phyloP scores from a whole-genome alignment of 768 basidiomycete genomes.

The Auriscalpium microsporum region DNA sequence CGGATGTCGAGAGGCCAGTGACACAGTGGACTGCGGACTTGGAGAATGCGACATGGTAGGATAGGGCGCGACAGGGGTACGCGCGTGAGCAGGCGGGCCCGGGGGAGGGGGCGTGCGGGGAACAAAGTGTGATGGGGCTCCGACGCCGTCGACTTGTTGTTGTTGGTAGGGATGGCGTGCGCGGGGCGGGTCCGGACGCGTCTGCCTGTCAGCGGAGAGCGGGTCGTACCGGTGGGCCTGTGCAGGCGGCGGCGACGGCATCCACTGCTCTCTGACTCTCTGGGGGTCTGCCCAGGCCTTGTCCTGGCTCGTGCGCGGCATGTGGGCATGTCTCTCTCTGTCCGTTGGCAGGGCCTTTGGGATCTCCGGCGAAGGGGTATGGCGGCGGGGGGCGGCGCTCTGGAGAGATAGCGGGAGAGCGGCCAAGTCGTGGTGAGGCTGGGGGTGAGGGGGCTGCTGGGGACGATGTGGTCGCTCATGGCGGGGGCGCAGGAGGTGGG shows the following conservation, averaged over 20 bases:
- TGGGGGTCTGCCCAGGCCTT: too few species aligned
- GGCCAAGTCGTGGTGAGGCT: constrained; percentile 9
- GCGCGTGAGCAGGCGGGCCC: constrained; percentile 4
- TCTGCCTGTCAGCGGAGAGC: not conserved
- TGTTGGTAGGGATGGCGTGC: not conserved
- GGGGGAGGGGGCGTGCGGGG: constrained; percentile 4
- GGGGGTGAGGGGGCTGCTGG: not conserved
- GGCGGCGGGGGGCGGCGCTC: constrained; percentile 10
- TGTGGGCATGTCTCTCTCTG: not conserved
- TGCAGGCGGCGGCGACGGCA: not conserved
- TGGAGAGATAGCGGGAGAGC: constrained; percentile 15
- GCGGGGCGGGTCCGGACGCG: not conserved
- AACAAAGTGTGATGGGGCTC: not conserved
- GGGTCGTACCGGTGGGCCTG: constrained; percentile 2
- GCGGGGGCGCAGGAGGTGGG: constrained; percentile 1
- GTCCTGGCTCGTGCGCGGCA: too few species aligned
- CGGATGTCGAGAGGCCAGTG: not conserved
- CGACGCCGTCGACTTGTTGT: not conserved
- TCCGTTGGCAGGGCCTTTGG: not conserved
- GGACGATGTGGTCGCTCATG: constrained; percentile 1
- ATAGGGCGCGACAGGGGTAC: constrained; percentile 4
- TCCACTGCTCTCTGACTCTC: not conserved
- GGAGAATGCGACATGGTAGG: not conserved
- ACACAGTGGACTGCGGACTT: not conserved
- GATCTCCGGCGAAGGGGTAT: constrained; percentile 18